Evolutionary conservation across 192 early-diverging fungal species (phyloP).

Genomic region (Kappamyces sp.): DNA sequence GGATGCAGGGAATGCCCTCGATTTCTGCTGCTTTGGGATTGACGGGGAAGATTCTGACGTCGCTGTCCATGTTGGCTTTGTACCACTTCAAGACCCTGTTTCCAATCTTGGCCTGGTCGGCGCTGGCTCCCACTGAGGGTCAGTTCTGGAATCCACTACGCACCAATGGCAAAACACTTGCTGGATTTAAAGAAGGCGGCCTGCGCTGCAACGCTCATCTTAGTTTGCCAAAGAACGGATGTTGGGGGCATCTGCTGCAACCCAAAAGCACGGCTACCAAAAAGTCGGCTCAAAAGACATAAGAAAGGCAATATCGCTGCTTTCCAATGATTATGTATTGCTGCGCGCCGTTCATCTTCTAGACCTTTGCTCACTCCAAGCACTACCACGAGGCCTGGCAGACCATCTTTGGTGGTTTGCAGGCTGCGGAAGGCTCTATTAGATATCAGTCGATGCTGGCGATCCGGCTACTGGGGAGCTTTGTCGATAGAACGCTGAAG

Average conservation of each 20-base stretch:
- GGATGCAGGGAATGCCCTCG: conserved; percentile 23
- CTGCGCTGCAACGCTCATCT: not conserved
- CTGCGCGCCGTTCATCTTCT: not conserved
- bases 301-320: too few species aligned
- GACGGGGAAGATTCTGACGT: conserved; percentile 36
- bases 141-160: not conserved
- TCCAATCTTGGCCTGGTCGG: conserved; percentile 70
- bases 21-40: conserved; percentile 18
- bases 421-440: conserved; percentile 2
- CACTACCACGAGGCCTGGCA: not conserved
- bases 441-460: conserved; percentile 5
- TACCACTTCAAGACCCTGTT: conserved; percentile 81
- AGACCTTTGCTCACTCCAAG: not conserved
- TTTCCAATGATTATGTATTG: too few species aligned
- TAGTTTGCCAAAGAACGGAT: conserved; percentile 6
- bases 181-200: conserved; percentile 5
- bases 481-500: conserved; percentile 15
- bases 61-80: conserved; percentile 18
- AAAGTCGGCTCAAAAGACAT: too few species aligned
- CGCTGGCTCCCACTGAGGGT: conserved; percentile 70
- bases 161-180: conserved; percentile 2
- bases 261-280: too few species aligned
- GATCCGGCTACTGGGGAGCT: not conserved
- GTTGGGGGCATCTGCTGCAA: not conserved
- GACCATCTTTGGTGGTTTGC: conserved; percentile 3